Evolutionary conservation across 345 rosid genomes (phyloP), one percentile per base, ranked within the genome.

Genomic region (Laguncularia racemosa): DNA sequence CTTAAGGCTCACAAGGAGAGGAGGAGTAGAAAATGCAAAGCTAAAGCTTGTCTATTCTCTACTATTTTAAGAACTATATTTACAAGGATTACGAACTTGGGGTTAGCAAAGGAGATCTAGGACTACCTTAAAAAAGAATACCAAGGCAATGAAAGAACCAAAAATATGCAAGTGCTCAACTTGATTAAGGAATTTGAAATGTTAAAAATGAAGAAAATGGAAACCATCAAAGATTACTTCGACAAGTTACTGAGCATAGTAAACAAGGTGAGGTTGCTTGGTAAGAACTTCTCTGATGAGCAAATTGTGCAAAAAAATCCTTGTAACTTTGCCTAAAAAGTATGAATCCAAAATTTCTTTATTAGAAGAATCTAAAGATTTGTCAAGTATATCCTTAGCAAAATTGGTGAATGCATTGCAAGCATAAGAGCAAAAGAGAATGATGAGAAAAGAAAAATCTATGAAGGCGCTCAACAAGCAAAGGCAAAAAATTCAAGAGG

Each of bases 301-400:
- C 55, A 23, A 57, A 58, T 65, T 3, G 57, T 65, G 52, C n/a
- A 65, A 15, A 57, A n/a, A 57, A 26, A 44, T 57, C 43, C 16
- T 65, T 46, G 52, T 65, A 1, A 40, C 13, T 8, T 15, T 65
- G 9, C 63, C 13, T 33, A 20, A 56, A 43, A 64, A 51, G 15
- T 64, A 13, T 55, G 52, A 64, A 14, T 16, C 56, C 16, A 56
- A 13, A 43, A 56, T 64, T 18, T 38, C 51, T 12, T 50, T 44
- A 15, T 38, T 64, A n/a, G 57, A 64, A 52, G 33, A 64, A 23
- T 33, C 56, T 14, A 64, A 50, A 33, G 50, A 57, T 56, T 10
- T 1, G 1, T 33, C 0, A 33, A 33, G 9, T 33, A 2, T 33
- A 1, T 33, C 40, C 40, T 33, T 64, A 33, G 61, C 51, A 48